Percentiles rank a stretch among this genome's conserved stretches.
Conservation (phyloP, 148 eudicot genomes). For the Euryodendron excelsum region DNA sequence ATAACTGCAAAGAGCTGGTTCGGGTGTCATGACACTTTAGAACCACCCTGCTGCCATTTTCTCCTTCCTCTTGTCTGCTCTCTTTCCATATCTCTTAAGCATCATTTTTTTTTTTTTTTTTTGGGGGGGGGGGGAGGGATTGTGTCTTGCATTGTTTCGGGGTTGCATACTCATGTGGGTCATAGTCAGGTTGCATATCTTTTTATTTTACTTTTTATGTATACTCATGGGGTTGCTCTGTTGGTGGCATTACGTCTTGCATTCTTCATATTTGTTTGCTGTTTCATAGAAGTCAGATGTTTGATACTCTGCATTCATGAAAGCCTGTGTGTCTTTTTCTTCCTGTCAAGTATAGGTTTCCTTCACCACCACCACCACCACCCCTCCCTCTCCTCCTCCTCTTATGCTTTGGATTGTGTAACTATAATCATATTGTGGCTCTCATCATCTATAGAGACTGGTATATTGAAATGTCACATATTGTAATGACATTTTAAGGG, state of each 20-base stretch:
- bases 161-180: too few species aligned
- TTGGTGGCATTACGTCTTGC: constrained; percentile 16
- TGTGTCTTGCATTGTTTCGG: constrained; percentile 25
- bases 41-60: constrained; percentile 15
- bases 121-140: not conserved
- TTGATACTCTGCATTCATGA: constrained; percentile 31
- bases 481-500: constrained; percentile 28
- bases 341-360: constrained; percentile 18
- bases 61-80: not conserved
- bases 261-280: constrained; percentile 18
- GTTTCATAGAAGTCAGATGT: constrained; percentile 17
- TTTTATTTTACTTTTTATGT: constrained; percentile 5
- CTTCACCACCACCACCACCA: too few species aligned
- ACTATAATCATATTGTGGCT: constrained; percentile 22
- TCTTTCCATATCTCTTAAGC: not conserved
- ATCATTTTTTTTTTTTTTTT: not conserved
- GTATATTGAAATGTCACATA: constrained; percentile 22
- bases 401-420: constrained; percentile 11
- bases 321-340: constrained; percentile 22
- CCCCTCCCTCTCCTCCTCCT: not conserved
- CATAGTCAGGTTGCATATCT: constrained; percentile 16
- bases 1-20: constrained; percentile 9
- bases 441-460: constrained; percentile 8
- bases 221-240: constrained; percentile 15
- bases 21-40: constrained; percentile 2